These are phyloP conservation scores for Mycena albidolilacea DNA, from an alignment of 768 basidiomycete species.

Conservation along the genomic window DNA sequence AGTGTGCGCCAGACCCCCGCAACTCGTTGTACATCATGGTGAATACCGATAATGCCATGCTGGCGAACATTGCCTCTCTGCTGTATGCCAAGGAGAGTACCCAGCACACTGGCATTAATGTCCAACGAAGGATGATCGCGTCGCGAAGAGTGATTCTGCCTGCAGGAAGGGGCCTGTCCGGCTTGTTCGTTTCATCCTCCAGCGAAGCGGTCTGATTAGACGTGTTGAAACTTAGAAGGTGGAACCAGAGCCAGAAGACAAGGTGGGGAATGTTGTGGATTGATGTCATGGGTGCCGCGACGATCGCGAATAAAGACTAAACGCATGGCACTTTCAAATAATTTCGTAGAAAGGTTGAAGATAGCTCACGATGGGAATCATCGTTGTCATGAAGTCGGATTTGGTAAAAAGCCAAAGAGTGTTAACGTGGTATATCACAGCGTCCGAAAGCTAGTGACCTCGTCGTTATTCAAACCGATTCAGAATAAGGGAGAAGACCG, in stretches of 20 bases:
- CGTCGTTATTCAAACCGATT: not conserved
- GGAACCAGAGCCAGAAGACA: slow-evolving; percentile 56
- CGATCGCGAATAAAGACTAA: slow-evolving; percentile 39
- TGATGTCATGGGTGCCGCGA: slow-evolving; percentile 35
- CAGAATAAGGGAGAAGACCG: not conserved
- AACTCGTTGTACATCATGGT: slow-evolving; percentile 39
- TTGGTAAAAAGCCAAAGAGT: slow-evolving; percentile 50
- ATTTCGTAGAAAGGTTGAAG: slow-evolving; percentile 3
- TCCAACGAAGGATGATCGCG: slow-evolving; percentile 49
- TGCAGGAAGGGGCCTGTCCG: slow-evolving; percentile 53
- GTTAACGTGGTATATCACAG: slow-evolving; percentile 10
- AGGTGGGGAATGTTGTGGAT: slow-evolving; percentile 40
- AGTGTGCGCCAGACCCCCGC: slow-evolving; percentile 28
- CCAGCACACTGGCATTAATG: slow-evolving; percentile 47
- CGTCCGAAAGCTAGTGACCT: not conserved
- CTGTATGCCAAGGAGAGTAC: slow-evolving; percentile 35
- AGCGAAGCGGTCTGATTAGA: slow-evolving; percentile 51
- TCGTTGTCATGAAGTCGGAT: slow-evolving; percentile 50
- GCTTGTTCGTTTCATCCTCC: slow-evolving; percentile 53
- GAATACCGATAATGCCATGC: slow-evolving; percentile 34
- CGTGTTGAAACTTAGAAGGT: slow-evolving; percentile 55
- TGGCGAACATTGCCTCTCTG: slow-evolving; percentile 29
- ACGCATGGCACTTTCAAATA: too few relatives aligned
- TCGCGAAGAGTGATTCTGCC: slow-evolving; percentile 44
- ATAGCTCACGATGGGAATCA: slow-evolving; percentile 49